Percentiles rank a stretch among this genome's conserved stretches.
phyloP scores from a whole-genome alignment of 2,329 filamentous ascomycete genomes.

The Microthyrium microscopicum region DNA sequence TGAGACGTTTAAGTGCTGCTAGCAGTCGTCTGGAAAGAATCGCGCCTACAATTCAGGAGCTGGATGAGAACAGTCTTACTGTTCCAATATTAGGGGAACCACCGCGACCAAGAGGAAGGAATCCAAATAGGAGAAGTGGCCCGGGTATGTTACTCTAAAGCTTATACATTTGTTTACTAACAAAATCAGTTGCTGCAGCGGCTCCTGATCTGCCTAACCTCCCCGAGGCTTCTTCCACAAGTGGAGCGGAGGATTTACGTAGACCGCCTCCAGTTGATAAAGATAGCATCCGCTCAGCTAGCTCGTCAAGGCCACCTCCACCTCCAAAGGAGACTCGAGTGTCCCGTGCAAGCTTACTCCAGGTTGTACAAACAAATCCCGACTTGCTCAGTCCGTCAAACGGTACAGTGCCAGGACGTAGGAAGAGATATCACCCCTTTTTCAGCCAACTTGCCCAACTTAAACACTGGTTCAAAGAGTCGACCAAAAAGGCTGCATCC shows the following conservation, averaged over 20 bases:
- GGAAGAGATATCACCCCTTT: conserved; percentile 43
- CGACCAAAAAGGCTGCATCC: conserved; percentile 44
- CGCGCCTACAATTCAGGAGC: conserved; percentile 58
- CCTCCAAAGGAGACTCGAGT: conserved; percentile 77
- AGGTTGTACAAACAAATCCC: conserved; percentile 58
- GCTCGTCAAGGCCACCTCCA: conserved; percentile 60
- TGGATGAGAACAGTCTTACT: conserved; percentile 54
- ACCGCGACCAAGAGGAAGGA: conserved; percentile 57
- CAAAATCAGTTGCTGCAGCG: conserved; percentile 24
- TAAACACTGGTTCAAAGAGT: conserved; percentile 59
- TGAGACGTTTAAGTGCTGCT: conserved; percentile 71
- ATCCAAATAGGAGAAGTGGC: conserved; percentile 46
- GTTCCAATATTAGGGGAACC: conserved; percentile 32
- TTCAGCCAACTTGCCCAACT: conserved; percentile 50
- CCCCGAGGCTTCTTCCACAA: conserved; percentile 38
- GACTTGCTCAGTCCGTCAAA: conserved; percentile 39
- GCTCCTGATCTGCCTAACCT: conserved; percentile 62
- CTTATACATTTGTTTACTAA: conserved; percentile 22
- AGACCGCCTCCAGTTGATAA: conserved; percentile 58
- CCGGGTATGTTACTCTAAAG: conserved; percentile 12
- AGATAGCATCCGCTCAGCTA: conserved; percentile 56
- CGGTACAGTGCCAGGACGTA: conserved; percentile 35
- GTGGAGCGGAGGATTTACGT: too few relatives aligned
- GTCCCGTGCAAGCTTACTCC: conserved; percentile 72
- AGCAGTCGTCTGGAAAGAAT: conserved; percentile 74